A percentile compares a stretch with the other conserved stretches of the same genome.
These are phyloP conservation scores for Silene conica DNA, from an alignment of 148 eudicot genomes.

Conservation along the genomic window DNA sequence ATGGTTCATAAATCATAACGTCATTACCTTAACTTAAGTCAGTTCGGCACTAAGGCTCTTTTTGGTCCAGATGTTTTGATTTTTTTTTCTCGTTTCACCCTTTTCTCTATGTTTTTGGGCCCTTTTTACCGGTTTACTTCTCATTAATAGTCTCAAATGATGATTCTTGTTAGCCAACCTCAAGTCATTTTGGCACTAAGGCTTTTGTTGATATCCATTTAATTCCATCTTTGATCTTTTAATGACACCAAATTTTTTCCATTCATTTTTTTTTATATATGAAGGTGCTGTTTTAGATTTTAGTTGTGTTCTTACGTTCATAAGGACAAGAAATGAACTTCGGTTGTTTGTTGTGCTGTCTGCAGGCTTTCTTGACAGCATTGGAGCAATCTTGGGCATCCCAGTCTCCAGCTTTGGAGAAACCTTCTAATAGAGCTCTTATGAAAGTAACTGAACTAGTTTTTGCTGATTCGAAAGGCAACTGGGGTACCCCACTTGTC, in stretches of 20 bases:
- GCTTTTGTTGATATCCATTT: neutral
- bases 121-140: neutral
- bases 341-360: neutral
- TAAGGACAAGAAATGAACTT: neutral
- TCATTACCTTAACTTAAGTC: too few relatives aligned
- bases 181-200: neutral
- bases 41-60: too few relatives aligned
- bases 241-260: neutral
- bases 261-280: too few relatives aligned
- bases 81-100: neutral
- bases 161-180: neutral
- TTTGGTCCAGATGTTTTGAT: too few relatives aligned
- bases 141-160: neutral
- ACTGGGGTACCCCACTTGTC: conserved; percentile 75
- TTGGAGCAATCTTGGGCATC: conserved; percentile 67
- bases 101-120: neutral
- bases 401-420: conserved; percentile 33
- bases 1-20: too few relatives aligned
- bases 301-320: neutral
- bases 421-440: conserved; percentile 43
- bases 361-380: conserved; percentile 85
- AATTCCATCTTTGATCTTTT: too few relatives aligned
- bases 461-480: conserved; percentile 67
- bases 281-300: neutral
- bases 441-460: conserved; percentile 63